Evolutionary conservation across 306 rosid genomes (phyloP), one percentile per base, ranked within the genome.

Genomic region (Glycine soja): DNA sequence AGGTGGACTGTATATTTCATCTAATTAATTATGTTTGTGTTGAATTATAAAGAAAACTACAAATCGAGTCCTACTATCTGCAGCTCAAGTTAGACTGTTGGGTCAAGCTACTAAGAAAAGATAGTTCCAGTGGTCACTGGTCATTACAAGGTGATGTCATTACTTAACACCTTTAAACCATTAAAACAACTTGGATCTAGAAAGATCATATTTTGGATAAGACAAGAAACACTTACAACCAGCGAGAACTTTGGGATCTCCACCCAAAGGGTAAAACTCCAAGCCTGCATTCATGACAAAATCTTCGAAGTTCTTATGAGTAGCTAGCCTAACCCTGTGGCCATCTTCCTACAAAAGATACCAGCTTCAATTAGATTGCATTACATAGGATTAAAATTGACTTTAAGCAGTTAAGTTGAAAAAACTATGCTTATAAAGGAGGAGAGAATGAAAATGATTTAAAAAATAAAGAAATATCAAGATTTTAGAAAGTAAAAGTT

Each of bases 241-340:
- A 78, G 99, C 99, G 75, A 95, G 99, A 89, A 95, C 89, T 91
- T 93, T 93, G 63, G 99, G 97, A 86, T 95, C 99, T 82, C 99
- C 98, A 70, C 99, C 98, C 77, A 95, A 84, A 70, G 98, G 94
- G 88, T 52, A 95, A 90, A 93, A 91, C 82, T 95, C 99, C 93
- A 95, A 85, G 66, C 99, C 99, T 71, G 92, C 90, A 67, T 86
- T 72, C 82, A 90, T 85, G 74, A 95, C 92, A 79, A 93, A 95
- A 78, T 95, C 99, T 87, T 90, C 92, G 81, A 95, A 95, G 85
- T 93, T 95, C 77, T 88, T 90, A 86, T 95, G 99, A 61, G 94
- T 93, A 52, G 99, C 99, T 70, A 93, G 88, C 91, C 99, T 90
- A 86, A 95, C 90, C 77, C 99, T 85, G 76, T 95, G 99, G 47